Percentiles rank a stretch among this genome's conserved stretches.
Conservation (phyloP, 2,329 filamentous ascomycete species). For the Byssothecium circinans region DNA sequence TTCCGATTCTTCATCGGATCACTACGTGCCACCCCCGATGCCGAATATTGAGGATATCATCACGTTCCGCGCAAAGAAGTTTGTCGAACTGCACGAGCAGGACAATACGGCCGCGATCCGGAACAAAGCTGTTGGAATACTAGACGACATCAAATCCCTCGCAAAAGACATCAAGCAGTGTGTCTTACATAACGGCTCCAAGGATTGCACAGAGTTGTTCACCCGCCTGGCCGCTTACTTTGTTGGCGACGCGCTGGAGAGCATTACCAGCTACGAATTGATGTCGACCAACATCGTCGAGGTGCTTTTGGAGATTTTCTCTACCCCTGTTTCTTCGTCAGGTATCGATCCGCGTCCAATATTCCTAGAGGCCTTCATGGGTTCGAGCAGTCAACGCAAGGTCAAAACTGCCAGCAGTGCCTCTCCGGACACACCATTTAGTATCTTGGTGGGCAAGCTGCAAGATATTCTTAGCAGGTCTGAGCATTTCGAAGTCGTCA, state of each 20-base stretch:
- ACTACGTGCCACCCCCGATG: conserved; percentile 22
- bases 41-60: conserved; percentile 71
- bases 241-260: conserved; percentile 83
- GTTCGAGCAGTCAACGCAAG: conserved; percentile 62
- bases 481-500: conserved; percentile 97
- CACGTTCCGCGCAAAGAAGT: conserved; percentile 74
- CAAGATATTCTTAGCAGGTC: conserved; percentile 95
- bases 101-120: conserved; percentile 74
- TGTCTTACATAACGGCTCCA: conserved; percentile 56
- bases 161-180: conserved; percentile 71
- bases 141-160: conserved; percentile 71
- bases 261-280: conserved; percentile 92
- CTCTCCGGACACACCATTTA: conserved; percentile 80
- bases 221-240: conserved; percentile 78
- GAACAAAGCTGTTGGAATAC: conserved; percentile 74
- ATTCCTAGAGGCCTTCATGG: conserved; percentile 94
- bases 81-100: conserved; percentile 80
- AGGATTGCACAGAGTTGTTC: conserved; percentile 68
- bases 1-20: conserved; percentile 58
- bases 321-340: conserved; percentile 63
- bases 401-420: conserved; percentile 66
- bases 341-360: conserved; percentile 69
- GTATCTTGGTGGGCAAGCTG: conserved; percentile 86
- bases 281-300: conserved; percentile 88
- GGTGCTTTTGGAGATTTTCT: conserved; percentile 79